These are phyloP conservation scores for Trametes sanguinea DNA, from an alignment of 768 basidiomycete species.

Conservation along the genomic window DNA sequence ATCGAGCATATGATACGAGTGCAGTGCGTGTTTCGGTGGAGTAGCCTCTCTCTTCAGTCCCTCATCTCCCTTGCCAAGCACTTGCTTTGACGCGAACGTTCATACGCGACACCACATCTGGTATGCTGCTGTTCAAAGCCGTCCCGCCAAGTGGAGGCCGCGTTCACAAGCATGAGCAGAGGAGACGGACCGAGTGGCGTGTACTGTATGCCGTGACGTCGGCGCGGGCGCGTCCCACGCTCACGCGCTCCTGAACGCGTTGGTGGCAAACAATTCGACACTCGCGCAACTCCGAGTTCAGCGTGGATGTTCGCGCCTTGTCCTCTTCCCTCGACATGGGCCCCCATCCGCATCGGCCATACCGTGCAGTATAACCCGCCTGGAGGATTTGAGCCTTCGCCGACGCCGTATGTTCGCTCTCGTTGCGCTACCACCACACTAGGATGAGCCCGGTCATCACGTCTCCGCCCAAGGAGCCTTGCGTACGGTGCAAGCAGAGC, in stretches of 20 bases:
- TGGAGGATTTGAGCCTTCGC: neutral
- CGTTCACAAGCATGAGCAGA: too few species aligned
- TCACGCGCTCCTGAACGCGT: neutral
- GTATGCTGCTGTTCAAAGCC: too few species aligned
- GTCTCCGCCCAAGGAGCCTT: neutral
- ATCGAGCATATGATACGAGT: neutral
- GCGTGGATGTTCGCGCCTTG: neutral
- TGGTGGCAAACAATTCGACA: neutral
- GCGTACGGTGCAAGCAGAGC: conserved; percentile 16
- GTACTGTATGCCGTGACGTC: neutral
- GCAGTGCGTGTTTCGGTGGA: neutral
- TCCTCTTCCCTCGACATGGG: neutral
- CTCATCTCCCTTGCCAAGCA: neutral
- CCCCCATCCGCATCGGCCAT: neutral
- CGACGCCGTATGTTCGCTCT: neutral
- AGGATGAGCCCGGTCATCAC: neutral
- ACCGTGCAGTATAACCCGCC: neutral
- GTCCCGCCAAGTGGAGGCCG: too few species aligned
- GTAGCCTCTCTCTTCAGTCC: neutral
- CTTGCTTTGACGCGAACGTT: too few species aligned
- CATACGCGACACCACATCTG: too few species aligned
- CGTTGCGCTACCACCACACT: neutral
- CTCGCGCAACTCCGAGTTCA: too few species aligned
- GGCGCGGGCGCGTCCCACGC: neutral
- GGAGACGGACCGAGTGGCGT: too few species aligned